phyloP scores from a whole-genome alignment of 2,329 filamentous ascomycete genomes.

The Aspergillus sp. region DNA sequence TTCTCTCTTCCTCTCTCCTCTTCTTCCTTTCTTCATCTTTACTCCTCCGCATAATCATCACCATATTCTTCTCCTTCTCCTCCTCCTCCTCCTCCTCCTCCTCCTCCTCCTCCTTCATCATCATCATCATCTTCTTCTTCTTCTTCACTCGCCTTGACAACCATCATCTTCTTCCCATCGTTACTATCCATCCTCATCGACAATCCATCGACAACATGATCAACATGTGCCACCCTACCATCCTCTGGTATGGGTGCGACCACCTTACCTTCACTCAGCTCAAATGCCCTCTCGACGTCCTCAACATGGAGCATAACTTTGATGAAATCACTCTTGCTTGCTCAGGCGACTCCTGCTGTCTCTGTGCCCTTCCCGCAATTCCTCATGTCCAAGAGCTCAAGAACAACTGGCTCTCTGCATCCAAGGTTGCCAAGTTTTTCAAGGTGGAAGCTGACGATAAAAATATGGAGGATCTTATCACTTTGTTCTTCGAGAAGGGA shows the following conservation, averaged over 20 bases:
- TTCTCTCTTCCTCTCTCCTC: not conserved
- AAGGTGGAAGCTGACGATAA: not conserved
- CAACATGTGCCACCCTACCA: conserved; percentile 3
- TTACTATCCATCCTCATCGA: not conserved
- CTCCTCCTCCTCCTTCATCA: not conserved
- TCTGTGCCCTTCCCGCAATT: not conserved
- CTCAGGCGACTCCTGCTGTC: conserved; percentile 1
- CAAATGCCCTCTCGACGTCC: conserved; percentile 3
- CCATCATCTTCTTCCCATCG: no score
- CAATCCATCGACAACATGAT: not conserved
- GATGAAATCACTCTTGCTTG: not conserved
- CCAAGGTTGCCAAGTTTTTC: not conserved
- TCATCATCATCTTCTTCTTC: not conserved
- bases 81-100: not conserved
- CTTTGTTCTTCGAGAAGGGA: conserved; percentile 4
- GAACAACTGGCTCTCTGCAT: not conserved
- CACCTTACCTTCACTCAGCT: conserved; percentile 1
- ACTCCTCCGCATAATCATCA: not conserved
- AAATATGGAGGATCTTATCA: not conserved
- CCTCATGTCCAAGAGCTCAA: not conserved
- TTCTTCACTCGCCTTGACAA: not conserved
- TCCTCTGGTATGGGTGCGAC: conserved; percentile 4
- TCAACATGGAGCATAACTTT: not conserved
- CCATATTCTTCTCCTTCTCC: not conserved
- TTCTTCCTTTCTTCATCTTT: not conserved